Evolutionary conservation across 2,329 filamentous ascomycete genomes (phyloP), one percentile per base, ranked within the genome.

Genomic region (Metarhizium sp.): DNA sequence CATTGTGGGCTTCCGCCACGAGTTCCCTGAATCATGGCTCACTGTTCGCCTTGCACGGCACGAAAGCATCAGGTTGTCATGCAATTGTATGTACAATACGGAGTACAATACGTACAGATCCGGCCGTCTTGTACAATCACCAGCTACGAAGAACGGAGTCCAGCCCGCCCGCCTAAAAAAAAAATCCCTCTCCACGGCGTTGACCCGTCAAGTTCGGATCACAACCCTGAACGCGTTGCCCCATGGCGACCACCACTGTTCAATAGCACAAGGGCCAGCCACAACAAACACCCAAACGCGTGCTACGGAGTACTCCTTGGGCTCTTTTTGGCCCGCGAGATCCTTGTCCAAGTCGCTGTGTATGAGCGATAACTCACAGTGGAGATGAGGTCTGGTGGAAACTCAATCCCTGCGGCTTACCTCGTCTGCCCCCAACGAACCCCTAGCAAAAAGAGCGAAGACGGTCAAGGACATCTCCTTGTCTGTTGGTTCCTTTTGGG

Each of bases 311-410:
- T 29, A 50, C 11, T 40, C 48, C 14, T 34, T 36, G 36, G 20
- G 20, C 3, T 36, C 42, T 45, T n/a, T 38, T 45, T 46, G 43
- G 20, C 51, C 29, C n/a, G 14, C 25, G 25, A 38, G 32, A 51
- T 14, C 45, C 50, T 46, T 51, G 55, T 55, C 52, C n/a, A 49
- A 46, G n/a, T 13, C 18, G 16, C 34, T 46, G 25, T 25, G 25
- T 25, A 50, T 48, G 55, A 52, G 51, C 46, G 38, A 54, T 47
- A 57, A 57, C 42, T 48, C 54, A 52, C 16, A 38, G 55, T 54
- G 52, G 55, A 51, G 36, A 54, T 52, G 55, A 49, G 45, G 38
- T 36, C 25, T 25, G 25, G 25, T 25, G 53, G 34, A 48, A 30
- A 29, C n/a, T 7, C 11, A 2, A 16, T 38, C 43, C 43, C 43